Percentiles rank a stretch among this genome's conserved stretches.
phyloP scores from a whole-genome alignment of 768 basidiomycete species.

The Pleurotus sapidus region DNA sequence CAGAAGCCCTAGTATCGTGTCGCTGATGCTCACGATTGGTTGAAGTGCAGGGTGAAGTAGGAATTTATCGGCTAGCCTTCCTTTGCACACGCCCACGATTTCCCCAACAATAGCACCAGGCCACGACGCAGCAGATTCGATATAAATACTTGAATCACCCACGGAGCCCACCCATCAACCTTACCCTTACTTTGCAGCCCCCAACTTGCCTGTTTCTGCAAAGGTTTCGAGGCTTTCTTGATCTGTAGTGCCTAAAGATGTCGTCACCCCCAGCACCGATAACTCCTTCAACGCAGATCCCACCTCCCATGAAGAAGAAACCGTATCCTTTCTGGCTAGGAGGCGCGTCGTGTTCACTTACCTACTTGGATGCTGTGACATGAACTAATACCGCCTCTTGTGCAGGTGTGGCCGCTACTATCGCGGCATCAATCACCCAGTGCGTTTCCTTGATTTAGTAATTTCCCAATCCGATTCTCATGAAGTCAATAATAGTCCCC shows the following conservation, averaged over 20 bases:
- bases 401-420: slow-evolving; percentile 76
- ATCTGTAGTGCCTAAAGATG: slow-evolving; percentile 1
- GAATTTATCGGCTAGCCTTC: neutral
- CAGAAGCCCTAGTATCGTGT: neutral
- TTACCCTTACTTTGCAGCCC: neutral
- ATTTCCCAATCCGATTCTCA: neutral
- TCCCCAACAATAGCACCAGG: neutral
- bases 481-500: slow-evolving; percentile 44
- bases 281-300: slow-evolving; percentile 7
- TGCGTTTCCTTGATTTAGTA: slow-evolving; percentile 29
- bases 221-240: slow-evolving; percentile 1
- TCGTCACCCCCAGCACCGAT: slow-evolving; percentile 6
- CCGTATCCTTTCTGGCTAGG: slow-evolving; percentile 89
- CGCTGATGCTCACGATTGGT: neutral
- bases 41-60: neutral
- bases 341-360: slow-evolving; percentile 36
- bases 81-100: slow-evolving; percentile 3
- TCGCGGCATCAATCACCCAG: slow-evolving; percentile 89
- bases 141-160: slow-evolving; percentile 8
- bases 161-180: neutral
- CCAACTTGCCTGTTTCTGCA: neutral
- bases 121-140: slow-evolving; percentile 1
- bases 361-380: neutral
- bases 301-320: slow-evolving; percentile 47
- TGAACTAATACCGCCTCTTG: neutral